These are phyloP conservation scores for Periconia sp. DNA, from an alignment of 2,329 filamentous ascomycete species.

Conservation along the genomic window DNA sequence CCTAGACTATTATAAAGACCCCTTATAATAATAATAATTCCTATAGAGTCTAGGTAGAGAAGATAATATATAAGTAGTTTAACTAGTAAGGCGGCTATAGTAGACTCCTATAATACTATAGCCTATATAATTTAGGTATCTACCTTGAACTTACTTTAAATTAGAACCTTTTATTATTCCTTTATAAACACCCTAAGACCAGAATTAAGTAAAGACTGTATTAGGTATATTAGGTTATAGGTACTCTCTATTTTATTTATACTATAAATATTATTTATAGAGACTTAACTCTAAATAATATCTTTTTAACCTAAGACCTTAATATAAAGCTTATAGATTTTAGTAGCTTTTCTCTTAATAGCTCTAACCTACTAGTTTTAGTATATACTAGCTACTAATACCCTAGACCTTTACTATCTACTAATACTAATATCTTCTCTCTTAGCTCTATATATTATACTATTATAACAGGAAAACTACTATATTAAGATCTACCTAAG, in stretches of 20 bases:
- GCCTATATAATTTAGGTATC: constrained; percentile 13
- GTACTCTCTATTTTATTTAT: constrained; percentile 11
- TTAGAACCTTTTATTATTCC: constrained; percentile 9
- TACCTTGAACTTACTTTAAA: constrained; percentile 12
- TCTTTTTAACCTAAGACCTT: constrained; percentile 11
- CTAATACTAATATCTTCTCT: constrained; percentile 11
- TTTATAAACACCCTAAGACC: constrained; percentile 7
- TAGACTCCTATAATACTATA: constrained; percentile 14
- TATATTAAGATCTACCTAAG: constrained; percentile 8
- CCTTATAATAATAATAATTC: constrained; percentile 8
- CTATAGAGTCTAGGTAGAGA: constrained; percentile 7
- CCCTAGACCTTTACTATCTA: constrained; percentile 10
- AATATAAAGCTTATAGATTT: constrained; percentile 16
- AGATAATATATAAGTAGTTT: constrained; percentile 16
- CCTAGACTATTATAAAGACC: constrained; percentile 12
- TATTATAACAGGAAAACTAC: constrained; percentile 10
- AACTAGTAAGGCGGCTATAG: constrained; percentile 11
- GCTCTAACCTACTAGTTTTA: constrained; percentile 11
- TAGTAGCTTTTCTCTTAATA: constrained; percentile 10
- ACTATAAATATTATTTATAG: constrained; percentile 11
- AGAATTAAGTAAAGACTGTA: constrained; percentile 5
- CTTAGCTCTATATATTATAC: constrained; percentile 11
- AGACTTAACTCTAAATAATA: constrained; percentile 9
- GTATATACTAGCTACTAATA: constrained; percentile 12
- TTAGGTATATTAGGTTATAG: constrained; percentile 8